Percentiles rank a stretch among this genome's conserved stretches.
These are phyloP conservation scores for Populus ilicifolia DNA, from an alignment of 345 rosid genomes.

Conservation along the genomic window DNA sequence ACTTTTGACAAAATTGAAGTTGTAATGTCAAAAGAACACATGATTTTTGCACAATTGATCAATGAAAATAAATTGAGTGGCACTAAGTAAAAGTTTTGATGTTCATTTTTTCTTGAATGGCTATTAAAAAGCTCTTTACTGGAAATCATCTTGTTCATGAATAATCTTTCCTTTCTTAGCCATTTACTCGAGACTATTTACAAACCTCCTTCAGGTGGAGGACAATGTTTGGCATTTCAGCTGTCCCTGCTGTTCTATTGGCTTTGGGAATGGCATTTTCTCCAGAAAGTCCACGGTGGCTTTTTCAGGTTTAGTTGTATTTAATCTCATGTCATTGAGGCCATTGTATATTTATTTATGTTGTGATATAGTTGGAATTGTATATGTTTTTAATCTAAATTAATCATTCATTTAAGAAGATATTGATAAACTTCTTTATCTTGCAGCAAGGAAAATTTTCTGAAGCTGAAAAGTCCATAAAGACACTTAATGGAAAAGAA, in stretches of 20 bases:
- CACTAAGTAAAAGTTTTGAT: background rate
- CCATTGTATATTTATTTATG: background rate
- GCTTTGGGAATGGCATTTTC: conserved; percentile 86
- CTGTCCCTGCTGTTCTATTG: conserved; percentile 75
- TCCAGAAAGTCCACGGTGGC: conserved; percentile 99
- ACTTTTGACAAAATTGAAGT: background rate
- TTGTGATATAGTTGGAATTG: background rate
- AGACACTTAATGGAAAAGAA: conserved; percentile 84
- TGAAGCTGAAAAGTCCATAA: conserved; percentile 76
- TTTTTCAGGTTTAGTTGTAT: conserved; percentile 64
- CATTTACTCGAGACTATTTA: conserved; percentile 6
- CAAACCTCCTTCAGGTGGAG: conserved; percentile 72
- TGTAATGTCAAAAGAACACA: background rate
- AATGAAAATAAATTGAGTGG: background rate
- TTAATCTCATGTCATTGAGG: background rate
- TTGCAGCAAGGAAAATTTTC: conserved; percentile 80
- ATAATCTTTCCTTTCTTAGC: background rate
- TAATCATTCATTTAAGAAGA: background rate
- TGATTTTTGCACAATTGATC: background rate
- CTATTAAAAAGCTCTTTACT: background rate
- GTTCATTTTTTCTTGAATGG: background rate
- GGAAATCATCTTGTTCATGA: background rate
- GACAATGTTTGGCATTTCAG: conserved; percentile 88
- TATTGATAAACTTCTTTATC: conserved; percentile 8
- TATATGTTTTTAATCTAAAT: background rate